phyloP scores from a whole-genome alignment of 2,329 filamentous ascomycete genomes.

The Westerdykella sp. region DNA sequence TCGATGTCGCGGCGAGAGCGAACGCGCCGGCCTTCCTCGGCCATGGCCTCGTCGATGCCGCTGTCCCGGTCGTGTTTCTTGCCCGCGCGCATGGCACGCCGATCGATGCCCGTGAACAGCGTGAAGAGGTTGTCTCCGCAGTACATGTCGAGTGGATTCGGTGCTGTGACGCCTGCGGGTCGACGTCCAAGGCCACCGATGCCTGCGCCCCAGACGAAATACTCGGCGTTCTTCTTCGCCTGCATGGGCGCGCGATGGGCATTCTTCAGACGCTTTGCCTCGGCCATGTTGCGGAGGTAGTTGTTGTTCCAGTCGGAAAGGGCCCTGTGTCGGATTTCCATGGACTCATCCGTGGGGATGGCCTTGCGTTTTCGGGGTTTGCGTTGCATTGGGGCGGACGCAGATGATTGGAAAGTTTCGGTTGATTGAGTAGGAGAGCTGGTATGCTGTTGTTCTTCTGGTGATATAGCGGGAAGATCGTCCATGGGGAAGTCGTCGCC shows the following conservation, averaged over 20 bases:
- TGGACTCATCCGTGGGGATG: conserved; percentile 45
- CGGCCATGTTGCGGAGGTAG: conserved; percentile 57
- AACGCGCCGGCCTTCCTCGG: conserved; percentile 28
- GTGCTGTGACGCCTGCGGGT: conserved; percentile 36
- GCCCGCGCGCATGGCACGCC: conserved; percentile 13
- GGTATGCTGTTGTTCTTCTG: conserved; percentile 7
- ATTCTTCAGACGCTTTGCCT: conserved; percentile 41
- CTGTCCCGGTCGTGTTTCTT: conserved; percentile 33
- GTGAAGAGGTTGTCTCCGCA: conserved; percentile 51
- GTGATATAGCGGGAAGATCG: conserved; percentile 15
- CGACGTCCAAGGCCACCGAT: conserved; percentile 49
- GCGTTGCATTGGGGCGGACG: conserved; percentile 39
- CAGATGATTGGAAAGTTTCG: conserved; percentile 31
- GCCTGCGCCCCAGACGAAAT: conserved; percentile 54
- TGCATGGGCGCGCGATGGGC: conserved; percentile 38
- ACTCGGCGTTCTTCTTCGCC: conserved; percentile 58
- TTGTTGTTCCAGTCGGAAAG: conserved; percentile 52
- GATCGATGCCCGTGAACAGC: conserved; percentile 39
- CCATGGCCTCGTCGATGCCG: conserved; percentile 29
- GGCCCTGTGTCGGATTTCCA: conserved; percentile 51
- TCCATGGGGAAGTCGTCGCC: conserved; percentile 31
- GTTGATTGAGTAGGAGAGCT: conserved; percentile 15
- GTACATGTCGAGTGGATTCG: conserved; percentile 53
- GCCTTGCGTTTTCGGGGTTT: conserved; percentile 33
- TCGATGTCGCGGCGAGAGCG: conserved; percentile 27